Conservation (phyloP, 306 rosid genomes). For the Cyamopsis tetragonoloba region DNA sequence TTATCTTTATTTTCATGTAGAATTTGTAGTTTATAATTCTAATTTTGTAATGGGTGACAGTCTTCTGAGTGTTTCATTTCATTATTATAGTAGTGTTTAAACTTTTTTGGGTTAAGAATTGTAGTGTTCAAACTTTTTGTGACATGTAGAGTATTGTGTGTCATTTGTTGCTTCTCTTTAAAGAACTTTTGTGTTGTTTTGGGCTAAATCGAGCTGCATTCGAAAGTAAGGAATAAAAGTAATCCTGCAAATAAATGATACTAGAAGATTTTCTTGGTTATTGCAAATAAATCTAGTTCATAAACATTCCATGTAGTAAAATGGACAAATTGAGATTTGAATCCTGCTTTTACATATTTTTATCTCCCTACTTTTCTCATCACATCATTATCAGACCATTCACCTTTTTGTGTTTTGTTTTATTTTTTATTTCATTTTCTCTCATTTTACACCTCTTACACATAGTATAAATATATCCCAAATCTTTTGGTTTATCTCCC, state of each 20-base stretch:
- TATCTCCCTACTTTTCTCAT: too few relatives aligned
- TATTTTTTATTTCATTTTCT: too few relatives aligned
- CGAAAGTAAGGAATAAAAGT: background rate
- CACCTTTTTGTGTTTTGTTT: too few relatives aligned
- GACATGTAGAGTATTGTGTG: background rate
- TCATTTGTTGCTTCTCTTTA: background rate
- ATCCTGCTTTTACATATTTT: too few relatives aligned
- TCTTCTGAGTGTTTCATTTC: background rate
- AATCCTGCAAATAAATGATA: background rate
- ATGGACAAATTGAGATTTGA: background rate
- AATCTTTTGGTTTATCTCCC: too few relatives aligned
- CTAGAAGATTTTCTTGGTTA: background rate
- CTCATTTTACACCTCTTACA: too few relatives aligned
- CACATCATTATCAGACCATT: too few relatives aligned
- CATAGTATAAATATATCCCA: too few relatives aligned
- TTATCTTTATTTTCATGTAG: background rate
- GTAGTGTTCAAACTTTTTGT: background rate
- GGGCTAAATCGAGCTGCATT: background rate
- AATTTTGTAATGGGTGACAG: background rate
- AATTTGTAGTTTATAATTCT: background rate
- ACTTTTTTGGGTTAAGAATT: too few relatives aligned
- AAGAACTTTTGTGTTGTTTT: background rate
- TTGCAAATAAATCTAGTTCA: too few relatives aligned
- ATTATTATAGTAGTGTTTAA: background rate
- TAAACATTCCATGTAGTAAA: too few relatives aligned